Percentiles rank a stretch among this genome's conserved stretches.
Evolutionary conservation across 306 rosid species (phyloP).

Genomic region (Comarum palustre): DNA sequence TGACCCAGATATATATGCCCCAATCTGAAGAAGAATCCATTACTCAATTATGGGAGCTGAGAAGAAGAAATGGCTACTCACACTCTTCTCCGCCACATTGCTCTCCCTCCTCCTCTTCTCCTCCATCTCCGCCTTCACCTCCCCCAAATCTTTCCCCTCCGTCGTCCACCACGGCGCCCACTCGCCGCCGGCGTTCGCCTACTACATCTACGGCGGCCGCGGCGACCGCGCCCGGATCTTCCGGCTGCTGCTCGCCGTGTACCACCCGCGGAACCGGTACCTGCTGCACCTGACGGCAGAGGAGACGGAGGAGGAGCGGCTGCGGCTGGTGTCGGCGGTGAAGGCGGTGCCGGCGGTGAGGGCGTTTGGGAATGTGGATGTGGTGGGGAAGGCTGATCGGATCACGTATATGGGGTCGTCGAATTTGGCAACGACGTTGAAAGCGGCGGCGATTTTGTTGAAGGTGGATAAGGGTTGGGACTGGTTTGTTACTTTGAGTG

Average conservation of each 20-base stretch:
- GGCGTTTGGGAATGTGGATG: constrained; percentile 82
- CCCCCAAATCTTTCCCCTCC: constrained; percentile 63
- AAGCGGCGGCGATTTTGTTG: constrained; percentile 83
- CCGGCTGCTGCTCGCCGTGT: constrained; percentile 75
- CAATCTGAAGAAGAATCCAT: not conserved
- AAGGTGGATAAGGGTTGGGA: constrained; percentile 79
- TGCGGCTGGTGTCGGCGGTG: constrained; percentile 32
- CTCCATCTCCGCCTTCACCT: constrained; percentile 65
- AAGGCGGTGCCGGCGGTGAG: constrained; percentile 65
- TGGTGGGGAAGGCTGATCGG: constrained; percentile 80
- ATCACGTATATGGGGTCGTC: constrained; percentile 76
- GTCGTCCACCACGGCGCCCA: constrained; percentile 60
- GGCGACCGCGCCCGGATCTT: constrained; percentile 76
- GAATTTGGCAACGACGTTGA: constrained; percentile 57
- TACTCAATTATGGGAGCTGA: constrained; percentile 72
- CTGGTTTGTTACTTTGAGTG: constrained; percentile 86
- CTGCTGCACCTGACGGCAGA: constrained; percentile 72
- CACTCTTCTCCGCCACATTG: constrained; percentile 63
- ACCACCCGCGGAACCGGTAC: constrained; percentile 84
- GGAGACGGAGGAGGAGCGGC: constrained; percentile 63
- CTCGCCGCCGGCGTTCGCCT: constrained; percentile 84
- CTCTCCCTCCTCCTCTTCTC: constrained; percentile 57
- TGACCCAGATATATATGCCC: constrained; percentile 32
- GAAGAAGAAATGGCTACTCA: constrained; percentile 76
- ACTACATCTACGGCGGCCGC: constrained; percentile 67